These are phyloP conservation scores for Glycine soja DNA, from an alignment of 306 rosid genomes.

Conservation along the genomic window DNA sequence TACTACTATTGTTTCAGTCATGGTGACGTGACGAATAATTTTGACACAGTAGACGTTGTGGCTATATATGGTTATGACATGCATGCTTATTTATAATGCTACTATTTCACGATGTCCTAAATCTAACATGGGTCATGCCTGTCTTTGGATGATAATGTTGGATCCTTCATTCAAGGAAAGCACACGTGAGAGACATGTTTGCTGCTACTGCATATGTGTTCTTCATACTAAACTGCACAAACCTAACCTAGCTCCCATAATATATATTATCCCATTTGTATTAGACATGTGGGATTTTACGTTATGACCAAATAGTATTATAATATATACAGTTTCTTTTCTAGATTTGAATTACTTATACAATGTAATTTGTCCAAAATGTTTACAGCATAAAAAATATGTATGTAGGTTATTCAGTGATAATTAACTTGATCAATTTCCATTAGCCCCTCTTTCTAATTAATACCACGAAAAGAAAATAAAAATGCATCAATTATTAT, in stretches of 20 bases:
- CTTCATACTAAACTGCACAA: neutral
- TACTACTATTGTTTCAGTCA: slow-evolving; percentile 35
- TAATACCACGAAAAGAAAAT: too few relatives aligned
- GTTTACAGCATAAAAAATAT: too few relatives aligned
- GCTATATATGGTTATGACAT: slow-evolving; percentile 35
- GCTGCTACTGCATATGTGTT: neutral
- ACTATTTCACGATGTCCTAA: neutral
- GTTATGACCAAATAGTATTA: neutral
- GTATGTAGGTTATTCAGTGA: too few relatives aligned
- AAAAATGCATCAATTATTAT: too few relatives aligned
- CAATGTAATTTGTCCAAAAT: too few relatives aligned
- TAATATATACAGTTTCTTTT: too few relatives aligned
- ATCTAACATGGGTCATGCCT: slow-evolving; percentile 16
- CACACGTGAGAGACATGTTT: slow-evolving; percentile 40
- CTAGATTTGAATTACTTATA: too few relatives aligned
- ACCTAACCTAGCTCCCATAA: neutral
- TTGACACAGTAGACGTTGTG: neutral
- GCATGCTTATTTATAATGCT: slow-evolving; percentile 20
- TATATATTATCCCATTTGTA: neutral
- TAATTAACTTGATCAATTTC: too few relatives aligned
- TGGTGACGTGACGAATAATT: slow-evolving; percentile 36
- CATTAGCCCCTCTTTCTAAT: too few relatives aligned
- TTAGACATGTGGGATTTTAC: slow-evolving; percentile 2
- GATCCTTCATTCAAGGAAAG: slow-evolving; percentile 27
- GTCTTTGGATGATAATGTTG: neutral